Evolutionary conservation across 768 basidiomycete species (phyloP), one percentile per base, ranked within the genome.

Genomic region (Trametes punicea): DNA sequence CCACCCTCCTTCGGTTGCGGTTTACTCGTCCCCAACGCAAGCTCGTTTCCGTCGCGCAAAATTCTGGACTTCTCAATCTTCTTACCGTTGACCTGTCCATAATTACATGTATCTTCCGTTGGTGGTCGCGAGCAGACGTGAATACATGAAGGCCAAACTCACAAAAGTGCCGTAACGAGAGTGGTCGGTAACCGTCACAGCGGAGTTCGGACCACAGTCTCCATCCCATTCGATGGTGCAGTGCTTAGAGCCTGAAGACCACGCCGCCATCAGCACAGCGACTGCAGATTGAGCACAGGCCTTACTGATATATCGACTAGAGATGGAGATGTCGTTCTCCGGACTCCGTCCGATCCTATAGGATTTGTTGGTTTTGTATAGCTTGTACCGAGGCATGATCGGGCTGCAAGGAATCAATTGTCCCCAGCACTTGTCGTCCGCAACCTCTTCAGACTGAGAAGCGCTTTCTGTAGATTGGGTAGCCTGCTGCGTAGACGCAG

Each of bases 11-110:
- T 71, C 42, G 66, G 69, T 63, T 79, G 82, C 21, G 76, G 75
- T 13, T 39, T 36, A 26, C 15, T 10, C 10, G 79, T 80, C 2
- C 94, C 94, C 60, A 97, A 88, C 6, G 87, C 85, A 62, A 98
- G 80, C 69, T 93, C 91, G 67, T 89, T 88, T 5, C 94, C 93
- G 56, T 90, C 83, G 9, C 75, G 78, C 38, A 94, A 73, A 39
- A 89, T 73, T 6, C 73, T 68, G 26, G 74, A 75, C 59, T 76
- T 82, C 25, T 80, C 83, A 46, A 94, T 76, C 65, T 80, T 81
- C 33, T 68, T 67, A 18, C 81, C 81, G 62, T 88, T 89, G 62
- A 90, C 82, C 88, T 90, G 63, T 1, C 6, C 11, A 25, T n/a
- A 31, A 10, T n/a, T n/a, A n/a, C n/a, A n/a, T n/a, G 13, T 1